Percentiles rank a stretch among this genome's conserved stretches.
These are phyloP conservation scores for Fusarium lyarnte DNA, from an alignment of 2,329 filamentous ascomycete species.

Conservation along the genomic window DNA sequence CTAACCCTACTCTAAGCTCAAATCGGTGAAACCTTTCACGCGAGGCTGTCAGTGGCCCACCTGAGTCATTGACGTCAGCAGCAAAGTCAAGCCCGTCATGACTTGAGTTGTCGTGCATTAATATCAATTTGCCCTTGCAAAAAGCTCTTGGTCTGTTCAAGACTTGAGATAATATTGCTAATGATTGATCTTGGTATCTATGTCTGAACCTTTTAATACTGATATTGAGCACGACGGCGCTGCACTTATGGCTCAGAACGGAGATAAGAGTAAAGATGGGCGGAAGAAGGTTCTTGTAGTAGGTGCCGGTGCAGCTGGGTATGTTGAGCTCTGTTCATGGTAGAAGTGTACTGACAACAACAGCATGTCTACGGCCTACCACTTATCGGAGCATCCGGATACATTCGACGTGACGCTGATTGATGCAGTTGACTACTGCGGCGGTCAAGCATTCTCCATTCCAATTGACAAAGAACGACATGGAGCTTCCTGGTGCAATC, in stretches of 20 bases:
- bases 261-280: constrained; percentile 8
- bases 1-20: constrained; percentile 2
- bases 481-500: constrained; percentile 30
- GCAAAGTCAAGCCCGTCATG: constrained; percentile 34
- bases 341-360: neutral
- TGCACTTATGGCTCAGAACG: constrained; percentile 25
- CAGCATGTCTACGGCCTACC: constrained; percentile 28
- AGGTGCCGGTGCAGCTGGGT: constrained; percentile 31
- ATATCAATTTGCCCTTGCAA: neutral
- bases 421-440: constrained; percentile 28
- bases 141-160: fast-evolving
- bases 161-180: neutral
- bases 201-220: neutral
- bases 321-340: neutral
- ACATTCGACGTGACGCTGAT: constrained; percentile 27
- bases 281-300: constrained; percentile 18
- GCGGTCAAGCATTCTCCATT: constrained; percentile 27
- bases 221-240: constrained; percentile 24
- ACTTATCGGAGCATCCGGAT: constrained; percentile 14
- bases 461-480: constrained; percentile 28
- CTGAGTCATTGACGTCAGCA: constrained; percentile 34
- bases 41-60: neutral
- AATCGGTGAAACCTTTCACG: neutral
- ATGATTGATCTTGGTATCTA: neutral
- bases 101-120: neutral